These are phyloP conservation scores for Lentinula aciculospora DNA, from an alignment of 768 basidiomycete species.

Conservation along the genomic window DNA sequence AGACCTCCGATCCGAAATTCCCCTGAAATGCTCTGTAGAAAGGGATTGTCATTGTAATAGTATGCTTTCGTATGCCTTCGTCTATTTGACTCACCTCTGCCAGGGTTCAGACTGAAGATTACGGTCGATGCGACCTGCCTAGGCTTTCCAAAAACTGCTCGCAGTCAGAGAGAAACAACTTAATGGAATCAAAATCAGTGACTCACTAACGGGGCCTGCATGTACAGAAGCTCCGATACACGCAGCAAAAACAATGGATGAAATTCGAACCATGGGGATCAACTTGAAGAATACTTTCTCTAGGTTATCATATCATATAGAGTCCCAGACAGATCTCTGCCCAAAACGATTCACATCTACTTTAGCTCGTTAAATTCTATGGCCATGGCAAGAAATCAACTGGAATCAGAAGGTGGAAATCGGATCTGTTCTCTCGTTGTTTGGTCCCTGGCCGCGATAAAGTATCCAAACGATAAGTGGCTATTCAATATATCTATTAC, in stretches of 20 bases:
- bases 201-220: not conserved
- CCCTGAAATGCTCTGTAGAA: too few species aligned
- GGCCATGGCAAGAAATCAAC: too few species aligned
- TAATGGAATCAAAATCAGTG: not conserved
- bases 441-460: not conserved
- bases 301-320: not conserved
- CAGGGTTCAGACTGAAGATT: too few species aligned
- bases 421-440: too few species aligned
- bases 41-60: too few species aligned
- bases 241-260: not conserved
- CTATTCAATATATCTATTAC: not conserved
- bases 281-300: not conserved
- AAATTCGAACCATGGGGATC: not conserved
- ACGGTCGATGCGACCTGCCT: too few species aligned
- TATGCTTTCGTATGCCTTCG: too few species aligned
- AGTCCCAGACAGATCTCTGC: not conserved
- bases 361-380: too few species aligned
- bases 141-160: too few species aligned
- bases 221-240: not conserved
- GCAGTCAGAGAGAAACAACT: not conserved
- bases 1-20: not conserved
- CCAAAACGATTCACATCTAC: too few species aligned
- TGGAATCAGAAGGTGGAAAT: too few species aligned
- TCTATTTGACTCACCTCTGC: too few species aligned
- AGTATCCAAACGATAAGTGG: not conserved